Conservation (phyloP, 2,329 filamentous ascomycete species). For the Plectosphaerella sp. region DNA sequence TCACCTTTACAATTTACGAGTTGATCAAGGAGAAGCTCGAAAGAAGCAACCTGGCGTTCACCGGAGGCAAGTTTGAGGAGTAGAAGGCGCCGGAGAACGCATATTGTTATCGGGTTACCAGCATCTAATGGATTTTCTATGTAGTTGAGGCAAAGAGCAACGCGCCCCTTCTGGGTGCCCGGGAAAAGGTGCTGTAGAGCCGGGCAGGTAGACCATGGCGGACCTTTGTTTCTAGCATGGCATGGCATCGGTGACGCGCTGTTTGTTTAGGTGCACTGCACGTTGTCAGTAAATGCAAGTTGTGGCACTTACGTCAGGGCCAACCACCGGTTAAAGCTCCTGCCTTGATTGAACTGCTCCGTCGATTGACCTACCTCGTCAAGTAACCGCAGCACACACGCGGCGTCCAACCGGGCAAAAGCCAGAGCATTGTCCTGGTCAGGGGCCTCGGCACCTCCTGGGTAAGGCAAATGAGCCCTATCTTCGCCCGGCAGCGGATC, state of each 20-base stretch:
- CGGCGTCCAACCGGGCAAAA: too few species aligned
- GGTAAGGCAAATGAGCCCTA: too few species aligned
- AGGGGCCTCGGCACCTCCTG: too few species aligned
- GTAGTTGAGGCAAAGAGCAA: background rate
- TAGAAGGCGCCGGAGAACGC: conserved; percentile 25
- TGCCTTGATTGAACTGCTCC: too few species aligned
- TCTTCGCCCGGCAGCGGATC: too few species aligned
- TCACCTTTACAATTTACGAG: conserved; percentile 74
- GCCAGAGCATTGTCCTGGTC: too few species aligned
- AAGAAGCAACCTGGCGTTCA: conserved; percentile 54
- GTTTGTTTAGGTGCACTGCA: too few species aligned
- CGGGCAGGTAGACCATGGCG: background rate
- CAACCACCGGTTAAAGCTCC: too few species aligned
- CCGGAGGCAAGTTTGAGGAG: conserved; percentile 64
- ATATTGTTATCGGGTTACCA: background rate
- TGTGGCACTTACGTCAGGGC: too few species aligned
- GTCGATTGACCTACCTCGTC: too few species aligned
- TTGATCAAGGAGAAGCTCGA: conserved; percentile 70
- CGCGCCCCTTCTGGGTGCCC: background rate
- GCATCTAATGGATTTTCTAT: conserved; percentile 1
- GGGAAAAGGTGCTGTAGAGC: background rate
- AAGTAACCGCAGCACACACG: too few species aligned
- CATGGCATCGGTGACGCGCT: background rate
- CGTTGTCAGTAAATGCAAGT: too few species aligned
- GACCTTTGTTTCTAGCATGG: background rate